These are phyloP conservation scores for Pseudogymnoascus sp. DNA, from an alignment of 2,329 filamentous ascomycete species.

Conservation along the genomic window DNA sequence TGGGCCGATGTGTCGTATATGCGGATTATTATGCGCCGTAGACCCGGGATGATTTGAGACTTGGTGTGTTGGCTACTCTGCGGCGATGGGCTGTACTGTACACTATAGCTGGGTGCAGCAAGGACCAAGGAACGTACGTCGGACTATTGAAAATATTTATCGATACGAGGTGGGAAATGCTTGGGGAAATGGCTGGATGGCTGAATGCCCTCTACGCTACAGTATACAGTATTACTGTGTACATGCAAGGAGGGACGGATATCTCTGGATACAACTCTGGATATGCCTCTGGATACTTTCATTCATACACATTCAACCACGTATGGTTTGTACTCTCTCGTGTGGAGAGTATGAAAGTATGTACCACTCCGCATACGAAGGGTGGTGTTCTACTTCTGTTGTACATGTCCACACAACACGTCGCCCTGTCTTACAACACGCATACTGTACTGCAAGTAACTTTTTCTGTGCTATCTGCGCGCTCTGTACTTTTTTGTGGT, in stretches of 20 bases:
- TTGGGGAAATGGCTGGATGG: neutral
- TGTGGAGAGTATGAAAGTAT: too few relatives aligned
- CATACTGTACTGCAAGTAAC: neutral
- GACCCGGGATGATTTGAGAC: neutral
- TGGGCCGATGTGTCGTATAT: neutral
- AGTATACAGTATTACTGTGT: neutral
- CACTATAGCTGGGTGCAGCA: neutral
- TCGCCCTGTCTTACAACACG: neutral
- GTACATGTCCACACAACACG: neutral
- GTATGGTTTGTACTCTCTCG: neutral
- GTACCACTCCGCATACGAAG: neutral
- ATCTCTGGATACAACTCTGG: too few relatives aligned
- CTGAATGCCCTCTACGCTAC: neutral
- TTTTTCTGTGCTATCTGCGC: neutral
- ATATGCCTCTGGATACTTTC: neutral
- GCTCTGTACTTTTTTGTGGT: neutral
- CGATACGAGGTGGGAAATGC: neutral
- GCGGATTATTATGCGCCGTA: neutral
- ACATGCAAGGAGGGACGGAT: neutral
- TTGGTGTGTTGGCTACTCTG: neutral
- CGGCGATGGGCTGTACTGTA: neutral
- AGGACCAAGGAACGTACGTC: neutral
- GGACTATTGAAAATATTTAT: constrained; percentile 1
- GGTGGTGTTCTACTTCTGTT: neutral
- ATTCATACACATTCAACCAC: neutral